A percentile compares a stretch with the other conserved stretches of the same genome.
These are phyloP conservation scores for Trichosporon asahii DNA, from an alignment of 1,284 basidiomycete species.

Conservation along the genomic window DNA sequence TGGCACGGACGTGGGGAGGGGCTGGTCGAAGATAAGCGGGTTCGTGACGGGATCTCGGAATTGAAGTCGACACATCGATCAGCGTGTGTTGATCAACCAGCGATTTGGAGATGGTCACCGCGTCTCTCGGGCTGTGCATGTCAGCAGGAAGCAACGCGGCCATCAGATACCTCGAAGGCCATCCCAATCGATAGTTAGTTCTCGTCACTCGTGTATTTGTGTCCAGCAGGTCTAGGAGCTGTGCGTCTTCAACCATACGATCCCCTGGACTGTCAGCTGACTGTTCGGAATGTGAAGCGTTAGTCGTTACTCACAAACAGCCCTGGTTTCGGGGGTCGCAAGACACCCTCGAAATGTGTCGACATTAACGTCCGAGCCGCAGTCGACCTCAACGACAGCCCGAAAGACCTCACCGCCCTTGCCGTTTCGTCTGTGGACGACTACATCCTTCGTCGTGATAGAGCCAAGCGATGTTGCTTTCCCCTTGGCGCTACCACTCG, in stretches of 20 bases:
- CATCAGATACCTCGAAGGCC: conserved; percentile 77
- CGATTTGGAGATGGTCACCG: conserved; percentile 85
- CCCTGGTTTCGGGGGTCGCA: conserved; percentile 75
- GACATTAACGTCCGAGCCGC: conserved; percentile 62
- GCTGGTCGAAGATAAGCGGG: conserved; percentile 89
- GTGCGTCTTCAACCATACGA: conserved; percentile 79
- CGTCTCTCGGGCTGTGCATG: conserved; percentile 70
- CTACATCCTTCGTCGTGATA: conserved; percentile 48
- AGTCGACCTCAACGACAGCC: conserved; percentile 74
- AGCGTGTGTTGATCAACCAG: conserved; percentile 76
- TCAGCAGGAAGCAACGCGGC: conserved; percentile 24
- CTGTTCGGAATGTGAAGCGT: background rate
- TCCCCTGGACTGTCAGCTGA: conserved; percentile 60
- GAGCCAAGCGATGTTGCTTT: conserved; percentile 34
- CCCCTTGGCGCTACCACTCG: conserved; percentile 24
- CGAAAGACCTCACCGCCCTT: conserved; percentile 73
- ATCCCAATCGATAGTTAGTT: conserved; percentile 87
- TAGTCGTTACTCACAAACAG: conserved; percentile 58
- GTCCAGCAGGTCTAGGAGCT: conserved; percentile 81
- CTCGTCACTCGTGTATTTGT: conserved; percentile 77
- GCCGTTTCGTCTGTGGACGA: conserved; percentile 51
- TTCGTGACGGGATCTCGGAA: conserved; percentile 85
- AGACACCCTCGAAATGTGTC: conserved; percentile 80
- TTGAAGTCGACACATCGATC: conserved; percentile 90
- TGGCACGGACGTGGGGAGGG: conserved; percentile 89